Percentiles rank a stretch among this genome's conserved stretches.
Evolutionary conservation across 805 yeast species (phyloP).

Genomic region (Grigorovia transvaalensis): DNA sequence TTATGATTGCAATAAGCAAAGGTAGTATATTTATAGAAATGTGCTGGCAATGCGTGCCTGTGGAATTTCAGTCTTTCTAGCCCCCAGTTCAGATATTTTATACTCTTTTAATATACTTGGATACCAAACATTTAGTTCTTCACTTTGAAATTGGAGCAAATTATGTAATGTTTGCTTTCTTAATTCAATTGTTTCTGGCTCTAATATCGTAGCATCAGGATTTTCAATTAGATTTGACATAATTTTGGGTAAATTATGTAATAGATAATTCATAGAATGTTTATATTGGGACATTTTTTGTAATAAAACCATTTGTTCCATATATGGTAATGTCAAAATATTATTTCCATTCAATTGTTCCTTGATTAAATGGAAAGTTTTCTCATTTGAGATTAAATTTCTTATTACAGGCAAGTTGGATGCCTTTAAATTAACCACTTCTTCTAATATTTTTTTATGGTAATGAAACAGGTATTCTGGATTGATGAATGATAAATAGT

Average conservation of each 20-base stretch:
- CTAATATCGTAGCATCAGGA: conserved; percentile 12
- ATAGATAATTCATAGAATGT: conserved; percentile 12
- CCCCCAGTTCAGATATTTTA: background rate
- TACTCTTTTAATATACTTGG: conserved; percentile 15
- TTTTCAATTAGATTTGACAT: conserved; percentile 18
- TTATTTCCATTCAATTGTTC: conserved; percentile 10
- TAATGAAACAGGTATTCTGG: conserved; percentile 17
- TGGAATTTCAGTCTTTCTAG: background rate
- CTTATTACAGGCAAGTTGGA: conserved; percentile 16
- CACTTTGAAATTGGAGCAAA: conserved; percentile 10
- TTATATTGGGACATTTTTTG: conserved; percentile 17
- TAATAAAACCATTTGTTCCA: conserved; percentile 25
- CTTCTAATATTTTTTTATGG: conserved; percentile 8
- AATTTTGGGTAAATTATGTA: conserved; percentile 16
- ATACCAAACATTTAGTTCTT: conserved; percentile 18
- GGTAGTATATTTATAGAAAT: background rate
- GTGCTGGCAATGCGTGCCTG: conserved; percentile 9
- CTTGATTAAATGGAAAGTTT: conserved; percentile 15
- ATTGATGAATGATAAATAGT: conserved; percentile 22
- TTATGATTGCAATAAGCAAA: no score
- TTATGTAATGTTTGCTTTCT: conserved; percentile 18
- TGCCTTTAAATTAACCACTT: conserved; percentile 11
- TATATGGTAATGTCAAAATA: conserved; percentile 21
- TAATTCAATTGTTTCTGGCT: conserved; percentile 18
- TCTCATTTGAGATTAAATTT: conserved; percentile 14